Base-by-base conservation (phyloP, 805 yeast genomes). In the Wilhelminamyces savonicus region DNA sequence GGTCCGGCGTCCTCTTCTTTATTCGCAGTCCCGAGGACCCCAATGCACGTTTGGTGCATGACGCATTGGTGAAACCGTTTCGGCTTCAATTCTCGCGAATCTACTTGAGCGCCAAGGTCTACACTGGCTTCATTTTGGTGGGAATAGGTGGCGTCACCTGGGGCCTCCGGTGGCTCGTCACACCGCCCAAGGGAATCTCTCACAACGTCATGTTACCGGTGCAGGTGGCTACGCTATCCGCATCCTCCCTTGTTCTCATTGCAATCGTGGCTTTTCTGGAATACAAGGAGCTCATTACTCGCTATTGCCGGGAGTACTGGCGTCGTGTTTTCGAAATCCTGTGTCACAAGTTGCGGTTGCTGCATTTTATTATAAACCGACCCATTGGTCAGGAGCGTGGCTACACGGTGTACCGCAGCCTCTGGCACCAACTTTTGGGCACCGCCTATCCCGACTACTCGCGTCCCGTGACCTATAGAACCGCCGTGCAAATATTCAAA, bases 21-120 rank as follows among this genome's bases (percentile, higher is more conserved):
- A 82, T 92, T 36, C 72, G 95, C 44, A 86, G 95, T 14, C 95
- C 96, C 4, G 96, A 87, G 44, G 97, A 92, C 50, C 95, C 95
- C 23, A 82, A 84, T 43, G 78, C 86, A 26, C 76, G 90, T 41
- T 72, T 92, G 9, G 70, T 90, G 24, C 90, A 86, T 41, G 95
- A 88, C 50, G 92, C 95, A 1, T 56, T 92, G 30, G 80, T 82
- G 34, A 76, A 82, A 41, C 83, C 95, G 1, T 70, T 90, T 45
- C 39, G 56, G 7, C 60, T 80, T 26, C 97, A 92, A 50, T 38
- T 88, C 14, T 75, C 81, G 17, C 68, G 95, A 39, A 78, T 88
- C 18, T 66, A 67, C 3, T 55, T 85, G 16, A 82, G 94, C 17
- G 90, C 78, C 13, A 63, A 74, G 26, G 83, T 84, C 13, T 88